phyloP scores from a whole-genome alignment of 768 basidiomycete genomes.

The Lanmaoa pseudosensibilis region DNA sequence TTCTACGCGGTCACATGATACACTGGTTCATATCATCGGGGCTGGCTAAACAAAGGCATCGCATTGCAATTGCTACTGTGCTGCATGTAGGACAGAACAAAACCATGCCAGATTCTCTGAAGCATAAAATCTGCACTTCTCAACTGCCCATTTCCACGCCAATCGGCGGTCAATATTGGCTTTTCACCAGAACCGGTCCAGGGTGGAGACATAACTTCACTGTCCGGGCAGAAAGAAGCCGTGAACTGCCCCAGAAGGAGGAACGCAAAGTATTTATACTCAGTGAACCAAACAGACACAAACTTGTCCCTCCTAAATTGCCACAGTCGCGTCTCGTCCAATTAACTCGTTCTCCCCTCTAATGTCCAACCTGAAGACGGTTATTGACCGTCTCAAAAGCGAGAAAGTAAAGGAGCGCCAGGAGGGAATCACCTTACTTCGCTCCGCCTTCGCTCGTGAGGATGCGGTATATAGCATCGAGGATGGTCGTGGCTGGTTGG shows the following conservation, averaged over 20 bases:
- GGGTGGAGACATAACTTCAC: constrained; percentile 54
- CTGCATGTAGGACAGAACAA: constrained; percentile 34
- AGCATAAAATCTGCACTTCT: constrained; percentile 39
- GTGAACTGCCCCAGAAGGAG: constrained; percentile 2
- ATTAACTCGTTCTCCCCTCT: constrained; percentile 2
- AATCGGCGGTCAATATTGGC: constrained; percentile 63
- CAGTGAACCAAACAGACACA: constrained; percentile 29
- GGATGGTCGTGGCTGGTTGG: constrained; percentile 53
- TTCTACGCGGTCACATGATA: constrained; percentile 26
- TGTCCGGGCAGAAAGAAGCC: constrained; percentile 83
- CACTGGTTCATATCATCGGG: too few relatives aligned
- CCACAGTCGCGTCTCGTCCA: constrained; percentile 19
- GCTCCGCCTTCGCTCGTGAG: constrained; percentile 50
- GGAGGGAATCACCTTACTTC: constrained; percentile 56
- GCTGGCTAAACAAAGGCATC: not conserved
- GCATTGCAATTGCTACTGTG: not conserved
- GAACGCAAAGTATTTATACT: constrained; percentile 24
- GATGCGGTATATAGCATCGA: constrained; percentile 42
- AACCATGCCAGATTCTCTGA: constrained; percentile 36
- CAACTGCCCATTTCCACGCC: constrained; percentile 52
- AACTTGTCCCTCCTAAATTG: constrained; percentile 16
- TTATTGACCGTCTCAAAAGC: constrained; percentile 54
- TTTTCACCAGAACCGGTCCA: constrained; percentile 80
- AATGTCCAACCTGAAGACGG: constrained; percentile 46
- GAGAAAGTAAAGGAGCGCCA: constrained; percentile 70